Evolutionary conservation across 129 eudicot species (phyloP).

Genomic region (Silybum marianum): DNA sequence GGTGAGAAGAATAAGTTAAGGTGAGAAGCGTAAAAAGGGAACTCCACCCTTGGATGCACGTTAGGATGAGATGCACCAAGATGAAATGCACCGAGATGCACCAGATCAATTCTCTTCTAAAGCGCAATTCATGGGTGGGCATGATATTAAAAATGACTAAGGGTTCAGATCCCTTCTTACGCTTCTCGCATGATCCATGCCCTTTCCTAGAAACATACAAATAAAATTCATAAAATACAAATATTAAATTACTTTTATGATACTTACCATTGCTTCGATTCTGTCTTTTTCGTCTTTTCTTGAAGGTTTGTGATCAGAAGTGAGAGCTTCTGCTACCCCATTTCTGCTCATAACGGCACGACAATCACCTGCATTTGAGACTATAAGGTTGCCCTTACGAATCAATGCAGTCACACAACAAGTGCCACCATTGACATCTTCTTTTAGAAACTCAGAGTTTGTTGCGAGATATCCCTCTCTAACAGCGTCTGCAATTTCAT

Average conservation of each 20-base stretch:
- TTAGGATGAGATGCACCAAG: neutral
- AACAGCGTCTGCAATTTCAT: slow-evolving; percentile 51
- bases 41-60: neutral
- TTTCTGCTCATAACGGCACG: slow-evolving; percentile 86
- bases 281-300: slow-evolving; percentile 69
- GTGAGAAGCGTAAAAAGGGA: neutral
- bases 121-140: neutral
- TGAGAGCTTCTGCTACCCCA: slow-evolving; percentile 84
- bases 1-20: neutral
- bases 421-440: slow-evolving; percentile 65
- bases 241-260: neutral
- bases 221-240: neutral
- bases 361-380: slow-evolving; percentile 89
- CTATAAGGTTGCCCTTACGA: slow-evolving; percentile 56
- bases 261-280: slow-evolving; percentile 59
- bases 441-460: slow-evolving; percentile 56
- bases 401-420: slow-evolving; percentile 85
- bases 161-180: neutral
- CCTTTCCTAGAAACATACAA: neutral
- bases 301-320: slow-evolving; percentile 79
- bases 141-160: too few species aligned
- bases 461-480: slow-evolving; percentile 75
- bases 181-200: neutral
- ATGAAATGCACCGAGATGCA: too few species aligned
- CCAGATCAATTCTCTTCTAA: neutral